A percentile compares a stretch with the other conserved stretches of the same genome.
Conservation (phyloP, 306 rosid species). For the Trichosanthes cucumerina region DNA sequence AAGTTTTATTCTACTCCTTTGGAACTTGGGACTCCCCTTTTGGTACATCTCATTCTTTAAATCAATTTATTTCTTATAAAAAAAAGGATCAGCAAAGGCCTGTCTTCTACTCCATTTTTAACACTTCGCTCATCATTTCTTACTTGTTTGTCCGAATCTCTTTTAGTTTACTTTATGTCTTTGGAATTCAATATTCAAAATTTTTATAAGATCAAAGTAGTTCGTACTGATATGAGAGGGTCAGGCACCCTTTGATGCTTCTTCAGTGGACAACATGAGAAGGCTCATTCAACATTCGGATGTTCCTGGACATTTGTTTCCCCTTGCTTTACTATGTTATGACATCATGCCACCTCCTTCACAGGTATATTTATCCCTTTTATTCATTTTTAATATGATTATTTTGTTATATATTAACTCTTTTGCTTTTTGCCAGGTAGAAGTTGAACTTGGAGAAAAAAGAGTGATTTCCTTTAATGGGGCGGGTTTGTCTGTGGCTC, state of each 20-base stretch:
- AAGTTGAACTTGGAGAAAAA: conserved; percentile 84
- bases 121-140: neutral
- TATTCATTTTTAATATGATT: conserved; percentile 13
- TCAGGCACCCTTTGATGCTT: conserved; percentile 89
- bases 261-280: conserved; percentile 91
- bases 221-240: conserved; percentile 35
- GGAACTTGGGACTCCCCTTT: neutral
- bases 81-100: neutral
- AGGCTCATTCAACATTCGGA: conserved; percentile 80
- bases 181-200: neutral
- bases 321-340: conserved; percentile 69
- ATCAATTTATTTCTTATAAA: neutral
- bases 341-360: conserved; percentile 96
- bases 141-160: neutral
- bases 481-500: conserved; percentile 64
- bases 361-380: conserved; percentile 34
- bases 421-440: conserved; percentile 50
- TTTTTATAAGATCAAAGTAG: conserved; percentile 5
- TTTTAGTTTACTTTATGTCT: neutral
- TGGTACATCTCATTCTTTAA: neutral
- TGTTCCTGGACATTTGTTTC: conserved; percentile 80
- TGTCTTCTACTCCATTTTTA: neutral
- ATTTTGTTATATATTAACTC: conserved; percentile 4
- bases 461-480: conserved; percentile 74
- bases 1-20: neutral